A percentile compares a stretch with the other conserved stretches of the same genome.
phyloP scores from a whole-genome alignment of 2,329 filamentous ascomycete species.

The Colletotrichum musae region DNA sequence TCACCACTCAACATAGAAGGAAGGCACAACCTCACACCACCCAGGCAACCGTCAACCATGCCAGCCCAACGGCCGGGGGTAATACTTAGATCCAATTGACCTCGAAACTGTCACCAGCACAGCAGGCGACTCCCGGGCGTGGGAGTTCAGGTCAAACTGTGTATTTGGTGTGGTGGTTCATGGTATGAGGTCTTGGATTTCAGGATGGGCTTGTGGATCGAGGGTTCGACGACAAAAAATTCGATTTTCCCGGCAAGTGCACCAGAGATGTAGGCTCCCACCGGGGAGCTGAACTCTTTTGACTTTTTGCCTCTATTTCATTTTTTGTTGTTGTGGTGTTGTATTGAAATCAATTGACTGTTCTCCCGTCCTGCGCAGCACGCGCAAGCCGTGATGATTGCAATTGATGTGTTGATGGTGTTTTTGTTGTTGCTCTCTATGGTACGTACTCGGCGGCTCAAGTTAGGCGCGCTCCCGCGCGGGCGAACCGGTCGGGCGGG shows the following conservation, averaged over 20 bases:
- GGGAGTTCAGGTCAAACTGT: slow-evolving; percentile 2
- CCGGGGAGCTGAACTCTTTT: neutral
- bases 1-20: no score
- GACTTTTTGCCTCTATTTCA: neutral
- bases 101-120: neutral
- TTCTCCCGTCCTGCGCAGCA: no score
- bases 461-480: neutral
- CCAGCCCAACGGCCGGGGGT: neutral
- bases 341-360: no score
- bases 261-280: neutral
- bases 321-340: no score
- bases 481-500: slow-evolving; percentile 4
- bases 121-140: neutral
- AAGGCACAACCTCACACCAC: no score
- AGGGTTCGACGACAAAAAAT: neutral
- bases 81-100: neutral
- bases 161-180: neutral
- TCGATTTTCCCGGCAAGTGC: neutral
- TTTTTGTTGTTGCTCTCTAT: neutral
- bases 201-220: neutral
- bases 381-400: neutral
- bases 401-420: neutral
- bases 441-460: slow-evolving; percentile 14
- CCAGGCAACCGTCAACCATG: neutral
- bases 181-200: neutral